Conservation (phyloP, 495 filamentous ascomycete species). For the Tuber brumale region DNA sequence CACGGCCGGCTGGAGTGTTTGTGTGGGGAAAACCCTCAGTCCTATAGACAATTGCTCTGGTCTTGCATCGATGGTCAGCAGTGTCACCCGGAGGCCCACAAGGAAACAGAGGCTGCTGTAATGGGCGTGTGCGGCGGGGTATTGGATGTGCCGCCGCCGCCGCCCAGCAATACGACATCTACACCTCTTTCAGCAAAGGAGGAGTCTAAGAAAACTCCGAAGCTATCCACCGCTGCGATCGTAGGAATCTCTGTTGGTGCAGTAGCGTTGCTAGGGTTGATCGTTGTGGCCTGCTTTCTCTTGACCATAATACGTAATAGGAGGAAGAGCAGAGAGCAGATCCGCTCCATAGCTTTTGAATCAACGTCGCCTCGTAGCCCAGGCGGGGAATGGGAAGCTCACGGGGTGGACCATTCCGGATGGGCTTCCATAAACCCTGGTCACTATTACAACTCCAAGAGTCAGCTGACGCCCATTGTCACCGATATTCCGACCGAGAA, state of each 20-base stretch:
- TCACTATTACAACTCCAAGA: constrained; percentile 21
- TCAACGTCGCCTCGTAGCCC: constrained; percentile 18
- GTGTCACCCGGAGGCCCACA: neutral
- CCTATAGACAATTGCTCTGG: constrained; percentile 17
- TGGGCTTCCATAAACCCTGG: constrained; percentile 30
- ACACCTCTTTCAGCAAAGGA: neutral
- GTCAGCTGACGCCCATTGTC: constrained; percentile 16
- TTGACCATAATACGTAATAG: constrained; percentile 15
- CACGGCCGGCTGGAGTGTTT: constrained; percentile 12
- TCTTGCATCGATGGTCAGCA: constrained; percentile 17
- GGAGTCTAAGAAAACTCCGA: constrained; percentile 2
- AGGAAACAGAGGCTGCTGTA: constrained; percentile 5
- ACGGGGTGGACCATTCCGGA: neutral
- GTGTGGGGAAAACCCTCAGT: constrained; percentile 14
- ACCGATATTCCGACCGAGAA: constrained; percentile 28
- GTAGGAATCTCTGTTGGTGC: constrained; percentile 25
- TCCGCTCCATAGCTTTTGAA: constrained; percentile 22
- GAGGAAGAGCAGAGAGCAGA: constrained; percentile 20
- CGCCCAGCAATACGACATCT: neutral
- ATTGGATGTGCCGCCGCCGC: neutral
- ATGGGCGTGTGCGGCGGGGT: constrained; percentile 13
- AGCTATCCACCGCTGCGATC: constrained; percentile 20
- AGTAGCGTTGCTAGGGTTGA: constrained; percentile 14
- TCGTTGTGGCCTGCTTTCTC: constrained; percentile 18
- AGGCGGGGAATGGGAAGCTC: constrained; percentile 19